phyloP scores from a whole-genome alignment of 2,329 filamentous ascomycete species.

The Cryphonectria naterciae region DNA sequence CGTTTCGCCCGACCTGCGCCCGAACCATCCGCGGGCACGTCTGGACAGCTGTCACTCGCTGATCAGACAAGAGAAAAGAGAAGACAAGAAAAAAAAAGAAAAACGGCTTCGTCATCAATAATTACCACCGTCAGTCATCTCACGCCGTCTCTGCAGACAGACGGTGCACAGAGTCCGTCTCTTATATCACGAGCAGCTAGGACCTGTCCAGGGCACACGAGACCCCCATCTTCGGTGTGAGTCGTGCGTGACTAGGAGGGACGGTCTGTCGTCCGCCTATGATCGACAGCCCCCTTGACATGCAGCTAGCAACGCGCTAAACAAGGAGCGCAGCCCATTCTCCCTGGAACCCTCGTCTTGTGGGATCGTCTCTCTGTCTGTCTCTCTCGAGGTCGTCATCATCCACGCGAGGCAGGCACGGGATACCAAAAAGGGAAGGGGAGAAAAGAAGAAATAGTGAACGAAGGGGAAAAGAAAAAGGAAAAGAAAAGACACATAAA shows the following conservation, averaged over 20 bases:
- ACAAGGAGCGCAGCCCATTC: constrained; percentile 4
- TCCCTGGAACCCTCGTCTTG: background rate
- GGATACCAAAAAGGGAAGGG: background rate
- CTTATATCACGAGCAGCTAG: background rate
- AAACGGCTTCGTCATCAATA: background rate
- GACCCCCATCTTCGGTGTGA: constrained; percentile 3
- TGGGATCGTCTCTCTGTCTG: background rate
- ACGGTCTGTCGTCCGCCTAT: background rate
- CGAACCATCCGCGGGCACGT: constrained; percentile 4
- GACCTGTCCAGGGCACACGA: background rate
- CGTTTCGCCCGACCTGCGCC: constrained; percentile 27
- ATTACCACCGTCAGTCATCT: background rate
- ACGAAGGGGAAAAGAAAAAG: background rate
- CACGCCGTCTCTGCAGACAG: background rate
- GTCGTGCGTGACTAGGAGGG: constrained; percentile 1
- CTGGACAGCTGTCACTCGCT: background rate
- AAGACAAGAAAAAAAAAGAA: background rate
- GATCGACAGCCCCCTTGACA: constrained; percentile 9
- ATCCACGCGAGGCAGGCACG: background rate
- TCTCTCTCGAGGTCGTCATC: background rate
- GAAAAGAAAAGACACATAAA: background rate
- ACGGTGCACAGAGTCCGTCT: background rate
- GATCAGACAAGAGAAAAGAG: background rate
- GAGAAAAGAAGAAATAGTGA: background rate
- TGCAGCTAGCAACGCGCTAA: constrained; percentile 15